phyloP scores from a whole-genome alignment of 768 basidiomycete genomes.

The Russula emetica region DNA sequence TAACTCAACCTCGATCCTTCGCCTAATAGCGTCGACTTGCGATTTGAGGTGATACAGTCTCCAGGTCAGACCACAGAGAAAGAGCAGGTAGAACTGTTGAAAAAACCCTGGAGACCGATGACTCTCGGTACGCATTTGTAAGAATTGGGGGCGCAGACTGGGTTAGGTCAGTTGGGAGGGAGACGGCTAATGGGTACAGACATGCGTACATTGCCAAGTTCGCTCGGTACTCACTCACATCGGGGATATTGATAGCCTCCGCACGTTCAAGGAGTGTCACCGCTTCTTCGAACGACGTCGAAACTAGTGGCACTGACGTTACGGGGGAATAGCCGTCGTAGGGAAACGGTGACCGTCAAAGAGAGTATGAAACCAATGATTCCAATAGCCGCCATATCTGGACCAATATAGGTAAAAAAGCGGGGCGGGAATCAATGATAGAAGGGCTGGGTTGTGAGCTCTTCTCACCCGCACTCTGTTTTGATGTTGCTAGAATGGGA shows the following conservation, averaged over 20 bases:
- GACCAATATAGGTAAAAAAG: not conserved
- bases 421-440: not conserved
- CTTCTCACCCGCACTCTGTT: no score
- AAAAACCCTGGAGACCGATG: not conserved
- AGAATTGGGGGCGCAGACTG: not conserved
- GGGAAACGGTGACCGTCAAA: not conserved
- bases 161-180: not conserved
- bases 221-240: not conserved
- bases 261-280: not conserved
- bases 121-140: not conserved
- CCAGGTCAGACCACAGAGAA: conserved; percentile 3
- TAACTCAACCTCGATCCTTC: not conserved
- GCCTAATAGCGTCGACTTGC: not conserved
- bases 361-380: not conserved
- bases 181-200: not conserved
- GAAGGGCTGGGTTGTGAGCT: not conserved
- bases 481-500: no score
- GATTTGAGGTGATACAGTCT: conserved; percentile 2
- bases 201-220: not conserved
- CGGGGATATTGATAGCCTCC: not conserved
- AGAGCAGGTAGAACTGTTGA: not conserved
- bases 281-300: not conserved
- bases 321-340: not conserved
- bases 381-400: not conserved
- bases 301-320: not conserved